Conservation (phyloP, 148 eudicot species). For the Rhododendron mucronatum region DNA sequence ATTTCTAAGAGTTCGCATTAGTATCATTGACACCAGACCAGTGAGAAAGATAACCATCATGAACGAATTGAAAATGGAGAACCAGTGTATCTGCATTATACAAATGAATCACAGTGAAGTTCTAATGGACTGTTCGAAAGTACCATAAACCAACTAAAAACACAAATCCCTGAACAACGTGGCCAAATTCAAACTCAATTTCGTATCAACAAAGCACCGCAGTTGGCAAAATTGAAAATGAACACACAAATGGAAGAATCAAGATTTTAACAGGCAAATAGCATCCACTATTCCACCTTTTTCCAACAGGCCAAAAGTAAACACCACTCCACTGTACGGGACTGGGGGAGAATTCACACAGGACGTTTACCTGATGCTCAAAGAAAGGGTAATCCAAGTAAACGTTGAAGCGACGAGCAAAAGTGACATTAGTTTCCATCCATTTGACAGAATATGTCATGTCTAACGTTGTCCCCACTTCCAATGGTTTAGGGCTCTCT, state of each 20-base stretch:
- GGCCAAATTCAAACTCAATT: neutral
- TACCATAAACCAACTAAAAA: neutral
- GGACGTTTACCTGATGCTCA: conserved; percentile 80
- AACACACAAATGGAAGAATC: neutral
- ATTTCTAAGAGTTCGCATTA: conserved; percentile 92
- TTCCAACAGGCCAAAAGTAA: too few species aligned
- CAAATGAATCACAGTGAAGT: neutral
- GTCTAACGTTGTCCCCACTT: conserved; percentile 69
- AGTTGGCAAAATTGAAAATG: neutral
- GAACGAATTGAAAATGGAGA: conserved; percentile 93
- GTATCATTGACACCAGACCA: conserved; percentile 88
- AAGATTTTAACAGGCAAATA: neutral
- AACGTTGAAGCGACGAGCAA: conserved; percentile 91
- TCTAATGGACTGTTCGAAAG: neutral
- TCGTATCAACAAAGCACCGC: neutral
- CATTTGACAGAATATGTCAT: conserved; percentile 92
- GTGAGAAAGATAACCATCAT: conserved; percentile 99
- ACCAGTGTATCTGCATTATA: conserved; percentile 87
- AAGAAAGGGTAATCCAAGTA: conserved; percentile 95
- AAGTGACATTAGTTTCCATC: conserved; percentile 60
- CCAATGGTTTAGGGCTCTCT: conserved; percentile 73
- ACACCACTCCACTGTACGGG: too few species aligned
- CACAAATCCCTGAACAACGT: neutral
- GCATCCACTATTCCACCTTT: neutral
- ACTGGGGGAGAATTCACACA: neutral